Evolutionary conservation across 495 filamentous ascomycete genomes (phyloP).

Genomic region (Penicillium dipodomyicola): DNA sequence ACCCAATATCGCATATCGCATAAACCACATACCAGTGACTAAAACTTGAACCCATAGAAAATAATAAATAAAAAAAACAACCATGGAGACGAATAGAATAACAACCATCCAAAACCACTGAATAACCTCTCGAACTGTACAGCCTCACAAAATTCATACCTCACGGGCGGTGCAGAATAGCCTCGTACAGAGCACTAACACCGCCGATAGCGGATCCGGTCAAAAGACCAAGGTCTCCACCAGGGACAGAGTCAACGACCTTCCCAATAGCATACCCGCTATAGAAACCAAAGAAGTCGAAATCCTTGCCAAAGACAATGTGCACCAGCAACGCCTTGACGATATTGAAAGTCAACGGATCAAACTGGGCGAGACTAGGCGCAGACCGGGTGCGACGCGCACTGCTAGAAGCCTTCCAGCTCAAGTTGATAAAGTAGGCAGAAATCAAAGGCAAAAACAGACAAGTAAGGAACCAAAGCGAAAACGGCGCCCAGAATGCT

Average conservation of each 20-base stretch:
- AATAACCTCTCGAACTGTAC: conserved; percentile 16
- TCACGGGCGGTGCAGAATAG: conserved; percentile 68
- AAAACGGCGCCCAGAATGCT: conserved; percentile 78
- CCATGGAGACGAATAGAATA: conserved; percentile 8
- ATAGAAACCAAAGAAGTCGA: conserved; percentile 62
- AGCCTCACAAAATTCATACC: conserved; percentile 15
- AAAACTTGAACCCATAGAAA: conserved; percentile 17
- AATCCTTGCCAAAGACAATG: conserved; percentile 70
- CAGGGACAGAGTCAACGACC: conserved; percentile 66
- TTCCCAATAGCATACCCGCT: conserved; percentile 54
- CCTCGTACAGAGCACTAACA: conserved; percentile 76
- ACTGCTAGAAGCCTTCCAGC: conserved; percentile 40
- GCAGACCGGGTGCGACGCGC: conserved; percentile 24
- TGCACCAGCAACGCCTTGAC: conserved; percentile 77
- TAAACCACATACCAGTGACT: conserved; percentile 27
- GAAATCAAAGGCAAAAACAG: conserved; percentile 64
- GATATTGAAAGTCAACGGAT: conserved; percentile 86
- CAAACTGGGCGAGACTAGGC: conserved; percentile 56
- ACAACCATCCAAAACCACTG: conserved; percentile 6
- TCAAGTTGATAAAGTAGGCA: conserved; percentile 88
- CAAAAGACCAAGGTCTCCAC: conserved; percentile 61
- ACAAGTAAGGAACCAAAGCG: conserved; percentile 73
- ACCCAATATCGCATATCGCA: conserved; percentile 25
- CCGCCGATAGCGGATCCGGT: conserved; percentile 69
- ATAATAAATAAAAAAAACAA: conserved; percentile 12